These are phyloP conservation scores for Beauveria pseudobassiana DNA, from an alignment of 2,329 filamentous ascomycete species.

Conservation along the genomic window DNA sequence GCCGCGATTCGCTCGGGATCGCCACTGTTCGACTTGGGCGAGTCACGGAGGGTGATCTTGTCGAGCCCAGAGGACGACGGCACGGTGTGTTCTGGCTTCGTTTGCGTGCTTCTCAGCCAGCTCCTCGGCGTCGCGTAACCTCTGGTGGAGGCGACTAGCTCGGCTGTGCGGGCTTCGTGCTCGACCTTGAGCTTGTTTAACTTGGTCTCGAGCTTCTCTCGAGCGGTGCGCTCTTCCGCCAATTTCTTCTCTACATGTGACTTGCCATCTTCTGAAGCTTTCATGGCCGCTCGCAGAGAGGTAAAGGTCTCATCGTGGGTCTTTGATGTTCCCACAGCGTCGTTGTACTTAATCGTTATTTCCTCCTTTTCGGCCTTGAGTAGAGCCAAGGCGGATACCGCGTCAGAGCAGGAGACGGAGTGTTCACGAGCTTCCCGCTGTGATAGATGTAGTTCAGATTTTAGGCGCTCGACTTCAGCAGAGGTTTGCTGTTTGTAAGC, in stretches of 20 bases:
- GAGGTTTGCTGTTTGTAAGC: constrained; percentile 75
- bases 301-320: constrained; percentile 65
- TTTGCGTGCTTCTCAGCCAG: constrained; percentile 78
- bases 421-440: constrained; percentile 77
- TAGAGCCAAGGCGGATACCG: constrained; percentile 64
- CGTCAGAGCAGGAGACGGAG: constrained; percentile 67
- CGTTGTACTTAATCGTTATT: constrained; percentile 59
- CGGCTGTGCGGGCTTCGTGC: constrained; percentile 70
- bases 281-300: constrained; percentile 69
- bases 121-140: constrained; percentile 79
- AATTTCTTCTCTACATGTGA: constrained; percentile 71
- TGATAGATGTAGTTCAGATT: constrained; percentile 73
- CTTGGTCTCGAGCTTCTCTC: constrained; percentile 70
- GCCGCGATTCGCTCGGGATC: constrained; percentile 61
- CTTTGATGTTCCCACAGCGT: constrained; percentile 57
- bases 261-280: constrained; percentile 71
- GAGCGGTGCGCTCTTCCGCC: constrained; percentile 69
- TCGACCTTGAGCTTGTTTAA: constrained; percentile 70
- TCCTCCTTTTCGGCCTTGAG: constrained; percentile 84
- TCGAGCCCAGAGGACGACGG: constrained; percentile 80
- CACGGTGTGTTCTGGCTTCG: constrained; percentile 78
- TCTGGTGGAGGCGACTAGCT: constrained; percentile 69
- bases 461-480: constrained; percentile 76
- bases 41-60: constrained; percentile 54
- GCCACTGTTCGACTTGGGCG: constrained; percentile 37